phyloP scores from a whole-genome alignment of 1,284 basidiomycete species.

The Hemileia vastatrix region DNA sequence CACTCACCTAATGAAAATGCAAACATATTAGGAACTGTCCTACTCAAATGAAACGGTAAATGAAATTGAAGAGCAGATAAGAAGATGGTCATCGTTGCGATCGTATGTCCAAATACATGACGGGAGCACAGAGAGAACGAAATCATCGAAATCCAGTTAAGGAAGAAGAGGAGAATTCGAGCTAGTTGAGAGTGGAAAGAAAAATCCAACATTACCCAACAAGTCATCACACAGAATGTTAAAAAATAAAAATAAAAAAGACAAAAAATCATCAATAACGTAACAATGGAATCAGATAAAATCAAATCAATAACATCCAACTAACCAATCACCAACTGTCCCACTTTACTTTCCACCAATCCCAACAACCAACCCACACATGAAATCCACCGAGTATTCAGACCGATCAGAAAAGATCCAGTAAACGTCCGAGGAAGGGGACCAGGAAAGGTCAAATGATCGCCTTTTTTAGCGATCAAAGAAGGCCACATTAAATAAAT shows the following conservation, averaged over 20 bases:
- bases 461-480: slow-evolving; percentile 53
- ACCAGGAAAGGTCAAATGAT: slow-evolving; percentile 80
- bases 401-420: slow-evolving; percentile 54
- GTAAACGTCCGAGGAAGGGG: slow-evolving; percentile 79
- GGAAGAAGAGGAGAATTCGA: slow-evolving; percentile 60
- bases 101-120: slow-evolving; percentile 55
- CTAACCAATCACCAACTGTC: slow-evolving; percentile 58
- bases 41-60: slow-evolving; percentile 78
- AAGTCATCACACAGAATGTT: neutral
- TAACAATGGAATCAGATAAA: neutral
- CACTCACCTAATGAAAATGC: slow-evolving; percentile 65
- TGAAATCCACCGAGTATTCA: slow-evolving; percentile 48
- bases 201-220: too few species aligned
- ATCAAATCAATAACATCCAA: too few species aligned
- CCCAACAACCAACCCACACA: slow-evolving; percentile 47
- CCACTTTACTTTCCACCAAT: slow-evolving; percentile 52
- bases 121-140: slow-evolving; percentile 58
- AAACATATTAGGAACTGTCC: slow-evolving; percentile 90
- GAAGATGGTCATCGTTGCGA: slow-evolving; percentile 57
- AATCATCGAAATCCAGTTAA: slow-evolving; percentile 59
- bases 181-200: too few species aligned
- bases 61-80: slow-evolving; percentile 78
- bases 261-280: neutral
- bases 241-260: slow-evolving; percentile 6
- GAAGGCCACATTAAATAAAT: slow-evolving; percentile 59